phyloP scores from a whole-genome alignment of 345 rosid species.

The Brassica napus region DNA sequence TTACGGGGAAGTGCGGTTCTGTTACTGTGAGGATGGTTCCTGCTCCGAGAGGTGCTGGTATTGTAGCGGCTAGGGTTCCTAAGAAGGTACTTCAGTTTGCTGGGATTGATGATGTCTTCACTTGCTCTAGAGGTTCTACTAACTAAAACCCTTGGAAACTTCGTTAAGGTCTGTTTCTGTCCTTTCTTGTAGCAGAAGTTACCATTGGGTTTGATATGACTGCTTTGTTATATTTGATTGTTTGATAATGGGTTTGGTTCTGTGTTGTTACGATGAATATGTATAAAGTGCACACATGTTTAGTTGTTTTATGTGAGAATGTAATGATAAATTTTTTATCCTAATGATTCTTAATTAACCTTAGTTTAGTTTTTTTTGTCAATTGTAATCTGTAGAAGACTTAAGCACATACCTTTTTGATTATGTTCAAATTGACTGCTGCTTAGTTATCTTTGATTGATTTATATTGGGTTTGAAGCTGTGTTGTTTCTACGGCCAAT shows the following conservation, averaged over 20 bases:
- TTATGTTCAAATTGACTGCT: background rate
- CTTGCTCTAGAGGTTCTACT: conserved; percentile 72
- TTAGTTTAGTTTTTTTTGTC: background rate
- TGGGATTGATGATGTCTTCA: conserved; percentile 78
- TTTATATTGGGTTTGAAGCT: background rate
- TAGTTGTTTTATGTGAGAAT: too few relatives aligned
- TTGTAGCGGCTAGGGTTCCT: conserved; percentile 35
- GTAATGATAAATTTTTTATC: too few relatives aligned
- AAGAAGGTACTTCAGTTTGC: conserved; percentile 79
- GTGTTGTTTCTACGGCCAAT: background rate
- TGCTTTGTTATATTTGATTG: too few relatives aligned
- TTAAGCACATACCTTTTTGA: background rate
- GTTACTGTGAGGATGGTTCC: background rate
- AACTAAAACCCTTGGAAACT: conserved; percentile 68
- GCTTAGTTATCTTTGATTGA: background rate
- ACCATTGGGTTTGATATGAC: background rate
- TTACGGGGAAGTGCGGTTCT: background rate
- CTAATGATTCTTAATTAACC: background rate
- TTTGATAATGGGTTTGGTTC: too few relatives aligned
- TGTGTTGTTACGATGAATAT: too few relatives aligned
- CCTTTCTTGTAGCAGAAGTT: background rate
- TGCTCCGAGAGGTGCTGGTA: background rate
- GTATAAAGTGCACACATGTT: too few relatives aligned
- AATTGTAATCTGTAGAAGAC: background rate
- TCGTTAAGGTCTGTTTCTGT: conserved; percentile 51